Conservation (phyloP, 768 basidiomycete species). For the Porphyrellus cyaneotinctus region DNA sequence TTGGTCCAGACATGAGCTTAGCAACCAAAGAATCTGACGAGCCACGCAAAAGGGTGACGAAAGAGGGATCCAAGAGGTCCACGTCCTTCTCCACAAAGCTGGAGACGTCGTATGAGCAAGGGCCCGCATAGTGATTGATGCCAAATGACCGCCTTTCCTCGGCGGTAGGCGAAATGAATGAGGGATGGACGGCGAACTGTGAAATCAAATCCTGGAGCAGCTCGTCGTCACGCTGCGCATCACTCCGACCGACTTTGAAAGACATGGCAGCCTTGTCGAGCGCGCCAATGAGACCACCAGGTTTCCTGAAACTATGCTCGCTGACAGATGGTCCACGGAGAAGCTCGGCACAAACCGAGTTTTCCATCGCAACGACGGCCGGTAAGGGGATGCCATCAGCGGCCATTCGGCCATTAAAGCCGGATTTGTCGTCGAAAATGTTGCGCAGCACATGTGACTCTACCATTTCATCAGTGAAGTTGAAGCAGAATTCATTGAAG, state of each 20-base stretch:
- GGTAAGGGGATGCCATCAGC: constrained; percentile 54
- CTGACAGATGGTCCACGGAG: constrained; percentile 50
- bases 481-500: constrained; percentile 59
- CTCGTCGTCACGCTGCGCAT: constrained; percentile 45
- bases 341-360: constrained; percentile 52
- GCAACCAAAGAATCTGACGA: constrained; percentile 52
- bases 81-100: constrained; percentile 48
- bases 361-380: constrained; percentile 48
- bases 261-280: constrained; percentile 49
- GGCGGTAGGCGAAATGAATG: constrained; percentile 40
- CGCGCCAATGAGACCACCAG: constrained; percentile 55
- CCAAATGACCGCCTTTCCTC: constrained; percentile 43
- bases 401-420: constrained; percentile 41
- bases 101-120: constrained; percentile 49
- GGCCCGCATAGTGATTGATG: constrained; percentile 59
- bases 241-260: constrained; percentile 48
- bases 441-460: constrained; percentile 53
- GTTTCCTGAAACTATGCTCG: constrained; percentile 46
- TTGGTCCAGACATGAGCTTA: constrained; percentile 61
- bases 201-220: constrained; percentile 47
- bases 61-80: constrained; percentile 51
- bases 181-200: constrained; percentile 46
- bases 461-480: constrained; percentile 56
- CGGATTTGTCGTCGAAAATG: constrained; percentile 48
- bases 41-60: constrained; percentile 49